Evolutionary conservation across 306 rosid species (phyloP).

Genomic region (Vicia faba): DNA sequence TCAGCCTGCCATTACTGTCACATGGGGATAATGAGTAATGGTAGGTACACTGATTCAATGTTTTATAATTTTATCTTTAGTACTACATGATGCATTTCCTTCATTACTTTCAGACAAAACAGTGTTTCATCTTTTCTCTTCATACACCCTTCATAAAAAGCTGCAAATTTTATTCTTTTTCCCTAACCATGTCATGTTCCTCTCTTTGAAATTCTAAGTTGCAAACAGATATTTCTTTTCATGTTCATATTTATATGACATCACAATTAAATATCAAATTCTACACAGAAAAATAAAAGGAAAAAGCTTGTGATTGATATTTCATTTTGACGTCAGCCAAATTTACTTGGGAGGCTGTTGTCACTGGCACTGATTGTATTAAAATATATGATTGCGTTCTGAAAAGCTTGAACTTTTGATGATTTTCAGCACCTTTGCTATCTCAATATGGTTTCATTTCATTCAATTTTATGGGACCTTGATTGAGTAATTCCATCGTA

Average conservation of each 20-base stretch:
- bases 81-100: conserved; percentile 15
- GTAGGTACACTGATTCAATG: conserved; percentile 27
- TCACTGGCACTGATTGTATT: conserved; percentile 11
- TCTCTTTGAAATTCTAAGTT: conserved; percentile 21
- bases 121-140: conserved; percentile 28
- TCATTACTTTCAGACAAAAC: neutral
- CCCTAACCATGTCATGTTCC: neutral
- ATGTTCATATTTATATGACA: conserved; percentile 13
- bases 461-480: neutral
- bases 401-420: conserved; percentile 8
- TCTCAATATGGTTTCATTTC: conserved; percentile 3
- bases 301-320: conserved; percentile 6
- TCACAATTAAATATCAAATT: conserved; percentile 20
- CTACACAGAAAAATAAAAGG: neutral
- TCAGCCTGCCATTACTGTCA: conserved; percentile 16
- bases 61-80: conserved; percentile 1
- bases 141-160: conserved; percentile 5
- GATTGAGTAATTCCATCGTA: conserved; percentile 6
- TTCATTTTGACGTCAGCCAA: conserved; percentile 8
- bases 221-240: neutral
- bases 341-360: conserved; percentile 10
- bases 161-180: neutral
- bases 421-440: neutral
- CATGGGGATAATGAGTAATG: conserved; percentile 23
- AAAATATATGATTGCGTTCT: conserved; percentile 1